Evolutionary conservation across 768 basidiomycete species (phyloP), one percentile per base, ranked within the genome.

Genomic region (Candolleomyces eurysporus): DNA sequence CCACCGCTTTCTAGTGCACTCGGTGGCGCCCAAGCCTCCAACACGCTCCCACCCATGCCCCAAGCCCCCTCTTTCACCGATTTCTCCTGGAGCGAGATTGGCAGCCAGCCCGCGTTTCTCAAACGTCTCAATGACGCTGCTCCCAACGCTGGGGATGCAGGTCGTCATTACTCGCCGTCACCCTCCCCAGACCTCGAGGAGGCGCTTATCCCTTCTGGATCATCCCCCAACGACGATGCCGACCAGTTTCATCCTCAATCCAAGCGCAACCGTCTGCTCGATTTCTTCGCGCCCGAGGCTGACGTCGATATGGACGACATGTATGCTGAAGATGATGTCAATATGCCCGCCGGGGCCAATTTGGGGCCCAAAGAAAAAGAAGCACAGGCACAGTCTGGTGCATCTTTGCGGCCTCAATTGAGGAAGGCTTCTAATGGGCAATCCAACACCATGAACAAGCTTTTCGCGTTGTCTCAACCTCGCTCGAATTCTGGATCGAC

Each of bases 31-130:
- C 22, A 45, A 45, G 42, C 10, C 48, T 48, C 26, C 49, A 46
- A 17, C 43, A 50, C 14, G 54, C 63, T 16, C 26, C 26, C 26
- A 61, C 68, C 76, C 78, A 64, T 11, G 78, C 83, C 4, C 74
- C 69, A n/a, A 53, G 63, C 39, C 32, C 39, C 53, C 17, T 55
- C 53, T 48, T 78, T 84, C 59, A 63, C 76, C n/a, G 68, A 73
- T 57, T 77, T 87, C 67, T 75, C 73, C 30, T 88, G 87, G 67
- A 69, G 64, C 11, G 78, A 71, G 4, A 88, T 89, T 45, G 86
- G 86, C 31, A 79, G 83, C 66, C 71, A 74, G 61, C 85, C 86
- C 0, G 71, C 75, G 14, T 72, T 88, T 19, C 75, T 88, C 30
- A 78, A 75, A 62, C 82, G 87, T 22, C 73, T 88, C 40, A 77